Percentiles rank a stretch among this genome's conserved stretches.
Evolutionary conservation across 2,329 filamentous ascomycete genomes (phyloP).

Genomic region (Alternaria brassicicola): DNA sequence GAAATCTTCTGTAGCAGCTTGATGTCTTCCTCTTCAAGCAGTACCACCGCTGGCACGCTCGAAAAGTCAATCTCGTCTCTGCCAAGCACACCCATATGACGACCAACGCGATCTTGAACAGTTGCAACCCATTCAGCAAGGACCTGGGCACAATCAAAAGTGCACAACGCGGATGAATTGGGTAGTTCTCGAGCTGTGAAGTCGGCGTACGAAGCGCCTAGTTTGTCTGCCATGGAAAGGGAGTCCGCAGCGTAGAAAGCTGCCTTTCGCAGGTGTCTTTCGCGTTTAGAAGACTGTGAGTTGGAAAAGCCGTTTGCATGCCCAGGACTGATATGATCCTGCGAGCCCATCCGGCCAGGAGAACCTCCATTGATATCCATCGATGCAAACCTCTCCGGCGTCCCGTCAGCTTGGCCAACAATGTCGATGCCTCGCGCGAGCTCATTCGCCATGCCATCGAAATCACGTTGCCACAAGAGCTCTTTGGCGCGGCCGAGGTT

Average conservation of each 20-base stretch:
- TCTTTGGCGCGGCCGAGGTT: slow-evolving; percentile 93
- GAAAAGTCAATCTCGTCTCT: slow-evolving; percentile 78
- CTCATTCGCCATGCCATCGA: slow-evolving; percentile 88
- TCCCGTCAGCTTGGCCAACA: slow-evolving; percentile 72
- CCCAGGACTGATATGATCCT: slow-evolving; percentile 43
- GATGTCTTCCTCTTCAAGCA: slow-evolving; percentile 89
- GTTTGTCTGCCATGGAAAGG: slow-evolving; percentile 82
- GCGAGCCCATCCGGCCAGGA: slow-evolving; percentile 26
- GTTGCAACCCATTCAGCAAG: slow-evolving; percentile 93
- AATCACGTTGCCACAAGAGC: slow-evolving; percentile 92
- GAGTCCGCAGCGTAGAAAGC: slow-evolving; percentile 95
- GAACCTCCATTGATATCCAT: slow-evolving; percentile 40
- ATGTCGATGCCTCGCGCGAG: slow-evolving; percentile 78
- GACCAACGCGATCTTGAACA: slow-evolving; percentile 90
- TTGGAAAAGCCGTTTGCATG: slow-evolving; percentile 37
- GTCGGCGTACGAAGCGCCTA: slow-evolving; percentile 84
- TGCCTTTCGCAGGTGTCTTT: slow-evolving; percentile 89
- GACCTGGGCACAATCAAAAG: slow-evolving; percentile 92
- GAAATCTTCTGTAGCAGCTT: slow-evolving; percentile 83
- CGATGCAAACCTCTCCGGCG: slow-evolving; percentile 53
- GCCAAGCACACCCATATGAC: slow-evolving; percentile 84
- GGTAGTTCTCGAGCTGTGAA: slow-evolving; percentile 84
- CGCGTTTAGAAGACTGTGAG: slow-evolving; percentile 70
- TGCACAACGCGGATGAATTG: slow-evolving; percentile 87
- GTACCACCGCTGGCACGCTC: slow-evolving; percentile 84